These are phyloP conservation scores for Thermothelomyces thermophilus DNA, from an alignment of 2,329 filamentous ascomycete species.

Conservation along the genomic window DNA sequence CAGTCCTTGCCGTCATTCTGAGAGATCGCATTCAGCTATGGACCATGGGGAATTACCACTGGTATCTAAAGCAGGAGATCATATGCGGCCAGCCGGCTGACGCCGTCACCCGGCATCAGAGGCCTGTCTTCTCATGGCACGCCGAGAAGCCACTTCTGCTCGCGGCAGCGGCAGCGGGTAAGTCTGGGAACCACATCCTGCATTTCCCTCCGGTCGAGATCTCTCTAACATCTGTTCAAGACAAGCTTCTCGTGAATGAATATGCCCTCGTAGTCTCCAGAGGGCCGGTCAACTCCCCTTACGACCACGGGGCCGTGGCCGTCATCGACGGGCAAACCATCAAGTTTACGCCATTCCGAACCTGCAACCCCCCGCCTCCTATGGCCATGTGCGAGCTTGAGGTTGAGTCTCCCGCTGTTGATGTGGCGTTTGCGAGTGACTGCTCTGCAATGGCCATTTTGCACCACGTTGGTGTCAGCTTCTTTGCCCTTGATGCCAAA, in stretches of 20 bases:
- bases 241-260: constrained; percentile 53
- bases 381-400: constrained; percentile 77
- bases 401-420: constrained; percentile 56
- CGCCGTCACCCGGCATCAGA: constrained; percentile 19
- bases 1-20: constrained; percentile 75
- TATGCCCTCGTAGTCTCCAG: constrained; percentile 61
- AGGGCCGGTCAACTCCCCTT: constrained; percentile 62
- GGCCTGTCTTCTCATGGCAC: constrained; percentile 62
- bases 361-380: constrained; percentile 82
- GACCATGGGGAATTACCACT: constrained; percentile 97
- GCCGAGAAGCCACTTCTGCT: constrained; percentile 73
- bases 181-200: constrained; percentile 16
- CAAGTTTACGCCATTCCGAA: constrained; percentile 78
- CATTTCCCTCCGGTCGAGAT: neutral
- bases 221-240: constrained; percentile 28
- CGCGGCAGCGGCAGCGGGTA: constrained; percentile 47
- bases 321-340: constrained; percentile 76
- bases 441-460: constrained; percentile 65
- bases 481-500: constrained; percentile 64
- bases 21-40: constrained; percentile 77
- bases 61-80: constrained; percentile 93
- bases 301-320: constrained; percentile 72
- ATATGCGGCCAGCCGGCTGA: constrained; percentile 31
- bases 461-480: constrained; percentile 56
- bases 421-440: constrained; percentile 65